Conservation (phyloP, 257 asterid genomes). For the Orobanche coerulescens region DNA sequence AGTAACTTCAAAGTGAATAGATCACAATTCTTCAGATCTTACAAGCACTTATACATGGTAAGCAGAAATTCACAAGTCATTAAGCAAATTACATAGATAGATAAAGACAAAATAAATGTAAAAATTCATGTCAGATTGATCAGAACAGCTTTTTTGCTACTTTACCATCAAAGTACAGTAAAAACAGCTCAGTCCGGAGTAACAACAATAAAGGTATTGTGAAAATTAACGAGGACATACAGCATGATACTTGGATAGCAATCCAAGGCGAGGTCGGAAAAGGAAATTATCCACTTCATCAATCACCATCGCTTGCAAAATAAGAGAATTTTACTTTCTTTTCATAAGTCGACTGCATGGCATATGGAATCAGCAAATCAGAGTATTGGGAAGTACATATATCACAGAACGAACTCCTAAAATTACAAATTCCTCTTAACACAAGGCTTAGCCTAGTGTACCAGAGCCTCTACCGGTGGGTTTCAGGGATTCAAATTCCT, state of each 20-base stretch:
- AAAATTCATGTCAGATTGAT: background rate
- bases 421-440: background rate
- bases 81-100: background rate
- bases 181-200: background rate
- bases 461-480: too few relatives aligned
- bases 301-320: slow-evolving; percentile 74
- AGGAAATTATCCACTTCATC: slow-evolving; percentile 93
- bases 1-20: too few relatives aligned
- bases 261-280: slow-evolving; percentile 85
- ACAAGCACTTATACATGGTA: background rate
- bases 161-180: background rate
- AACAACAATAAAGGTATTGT: slow-evolving; percentile 18
- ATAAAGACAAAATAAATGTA: background rate
- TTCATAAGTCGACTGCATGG: slow-evolving; percentile 12
- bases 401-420: background rate
- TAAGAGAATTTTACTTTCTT: slow-evolving; percentile 4
- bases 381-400: background rate
- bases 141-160: background rate
- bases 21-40: background rate
- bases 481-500: too few relatives aligned
- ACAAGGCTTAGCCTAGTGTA: too few relatives aligned
- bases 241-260: slow-evolving; percentile 84
- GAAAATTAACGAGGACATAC: slow-evolving; percentile 36
- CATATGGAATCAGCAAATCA: background rate
- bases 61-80: background rate